Conservation (phyloP, 2,329 filamentous ascomycete genomes). For the Aphanocladium album region DNA sequence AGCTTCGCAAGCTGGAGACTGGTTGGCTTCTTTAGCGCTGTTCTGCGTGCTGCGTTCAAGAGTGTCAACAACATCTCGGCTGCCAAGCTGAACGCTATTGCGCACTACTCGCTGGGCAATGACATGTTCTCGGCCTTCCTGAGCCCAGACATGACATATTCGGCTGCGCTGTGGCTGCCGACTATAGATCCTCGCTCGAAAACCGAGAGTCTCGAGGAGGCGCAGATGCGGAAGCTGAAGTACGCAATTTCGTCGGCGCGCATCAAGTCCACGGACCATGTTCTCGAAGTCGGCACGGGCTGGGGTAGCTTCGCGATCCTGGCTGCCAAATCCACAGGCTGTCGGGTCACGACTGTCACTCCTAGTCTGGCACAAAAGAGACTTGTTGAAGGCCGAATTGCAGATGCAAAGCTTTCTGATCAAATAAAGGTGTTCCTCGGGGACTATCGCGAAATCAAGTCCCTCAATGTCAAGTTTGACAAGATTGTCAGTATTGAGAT, state of each 20-base stretch:
- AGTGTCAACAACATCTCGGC: slow-evolving; percentile 53
- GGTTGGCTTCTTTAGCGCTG: slow-evolving; percentile 53
- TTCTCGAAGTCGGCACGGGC: slow-evolving; percentile 70
- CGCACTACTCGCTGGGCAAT: slow-evolving; percentile 73
- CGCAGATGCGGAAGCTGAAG: slow-evolving; percentile 62
- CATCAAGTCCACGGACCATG: slow-evolving; percentile 60
- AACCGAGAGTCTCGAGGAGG: slow-evolving; percentile 56
- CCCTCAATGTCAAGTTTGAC: slow-evolving; percentile 52
- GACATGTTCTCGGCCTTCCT: slow-evolving; percentile 71
- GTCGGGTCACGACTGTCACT: slow-evolving; percentile 65
- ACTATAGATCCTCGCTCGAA: slow-evolving; percentile 29
- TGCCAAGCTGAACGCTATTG: slow-evolving; percentile 59
- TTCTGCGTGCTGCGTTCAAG: slow-evolving; percentile 52
- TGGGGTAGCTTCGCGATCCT: slow-evolving; percentile 72
- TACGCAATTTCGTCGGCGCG: slow-evolving; percentile 60
- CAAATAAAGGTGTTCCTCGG: slow-evolving; percentile 59
- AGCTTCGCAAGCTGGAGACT: slow-evolving; percentile 53
- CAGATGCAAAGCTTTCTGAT: slow-evolving; percentile 52
- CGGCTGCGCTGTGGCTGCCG: slow-evolving; percentile 58
- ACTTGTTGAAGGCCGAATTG: slow-evolving; percentile 62
- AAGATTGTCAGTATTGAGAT: slow-evolving; percentile 74
- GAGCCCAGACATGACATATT: slow-evolving; percentile 70
- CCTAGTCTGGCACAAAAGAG: slow-evolving; percentile 64
- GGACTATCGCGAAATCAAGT: slow-evolving; percentile 62
- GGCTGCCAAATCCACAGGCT: slow-evolving; percentile 61